Evolutionary conservation across 495 filamentous ascomycete genomes (phyloP).

Genomic region (Xylaria cubensis): DNA sequence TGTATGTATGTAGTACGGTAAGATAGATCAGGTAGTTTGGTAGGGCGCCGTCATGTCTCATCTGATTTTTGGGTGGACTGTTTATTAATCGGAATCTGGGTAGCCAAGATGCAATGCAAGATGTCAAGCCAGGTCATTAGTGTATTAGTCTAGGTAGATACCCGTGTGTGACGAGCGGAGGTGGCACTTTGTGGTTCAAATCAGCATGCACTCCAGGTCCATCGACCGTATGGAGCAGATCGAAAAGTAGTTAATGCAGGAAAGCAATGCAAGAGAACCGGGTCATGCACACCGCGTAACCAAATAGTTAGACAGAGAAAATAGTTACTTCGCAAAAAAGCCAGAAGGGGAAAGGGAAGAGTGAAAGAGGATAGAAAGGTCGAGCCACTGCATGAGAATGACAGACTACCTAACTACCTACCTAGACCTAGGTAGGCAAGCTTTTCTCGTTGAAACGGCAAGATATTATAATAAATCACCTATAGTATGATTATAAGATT

Average conservation of each 20-base stretch:
- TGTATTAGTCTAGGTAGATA: background rate
- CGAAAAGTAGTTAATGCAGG: too few relatives aligned
- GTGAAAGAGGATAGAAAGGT: background rate
- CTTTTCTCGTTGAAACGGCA: slow-evolving; percentile 5
- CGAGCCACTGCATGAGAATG: background rate
- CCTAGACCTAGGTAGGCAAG: background rate
- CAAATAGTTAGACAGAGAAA: background rate
- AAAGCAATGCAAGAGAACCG: background rate
- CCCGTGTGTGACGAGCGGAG: background rate
- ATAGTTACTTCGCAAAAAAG: background rate
- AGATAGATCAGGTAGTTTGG: background rate
- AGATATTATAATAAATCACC: background rate
- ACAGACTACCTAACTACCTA: background rate
- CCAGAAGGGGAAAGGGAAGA: background rate
- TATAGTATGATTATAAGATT: slow-evolving; percentile 11
- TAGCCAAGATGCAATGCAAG: slow-evolving; percentile 17
- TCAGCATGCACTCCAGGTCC: background rate
- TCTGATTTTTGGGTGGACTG: background rate
- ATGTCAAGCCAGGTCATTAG: slow-evolving; percentile 13
- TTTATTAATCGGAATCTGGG: slow-evolving; percentile 16
- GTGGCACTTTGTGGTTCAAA: background rate
- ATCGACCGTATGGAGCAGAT: background rate
- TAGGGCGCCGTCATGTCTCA: slow-evolving; percentile 15
- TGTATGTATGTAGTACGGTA: background rate
- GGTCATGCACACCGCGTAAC: background rate